phyloP scores from a whole-genome alignment of 352 stramenopile genomes.

The Phytopythium ostracodes region DNA sequence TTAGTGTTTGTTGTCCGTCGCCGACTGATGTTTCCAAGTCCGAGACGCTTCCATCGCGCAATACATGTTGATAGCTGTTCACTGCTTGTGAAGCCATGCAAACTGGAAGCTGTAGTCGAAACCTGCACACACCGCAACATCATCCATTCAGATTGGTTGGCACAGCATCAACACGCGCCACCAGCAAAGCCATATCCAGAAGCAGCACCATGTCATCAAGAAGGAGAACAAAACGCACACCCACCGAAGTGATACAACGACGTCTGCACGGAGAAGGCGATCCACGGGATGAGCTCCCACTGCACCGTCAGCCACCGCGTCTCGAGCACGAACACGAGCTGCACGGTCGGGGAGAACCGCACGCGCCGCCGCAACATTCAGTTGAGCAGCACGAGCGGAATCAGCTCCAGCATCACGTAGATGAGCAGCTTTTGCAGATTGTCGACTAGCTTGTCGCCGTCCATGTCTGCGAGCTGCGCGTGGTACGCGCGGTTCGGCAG shows the following conservation, averaged over 20 bases:
- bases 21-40: no score
- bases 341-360: conserved; percentile 14
- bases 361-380: conserved; percentile 13
- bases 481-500: conserved; percentile 27
- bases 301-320: conserved; percentile 15
- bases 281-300: conserved; percentile 18
- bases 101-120: no score
- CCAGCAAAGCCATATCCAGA: no score
- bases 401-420: conserved; percentile 12
- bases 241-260: conserved; percentile 15
- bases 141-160: no score
- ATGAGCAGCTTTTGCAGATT: conserved; percentile 11
- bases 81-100: no score
- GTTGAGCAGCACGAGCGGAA: conserved; percentile 17
- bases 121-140: no score
- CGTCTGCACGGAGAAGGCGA: conserved; percentile 17
- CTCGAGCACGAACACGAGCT: conserved; percentile 22
- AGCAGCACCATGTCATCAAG: no score
- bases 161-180: no score
- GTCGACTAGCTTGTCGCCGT: conserved; percentile 4
- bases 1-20: no score
- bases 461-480: conserved; percentile 17
- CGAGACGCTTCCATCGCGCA: no score
- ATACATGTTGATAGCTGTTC: no score
- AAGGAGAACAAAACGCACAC: neutral